Evolutionary conservation across 2,329 filamentous ascomycete genomes (phyloP).

Genomic region (Aspergillus ruber): DNA sequence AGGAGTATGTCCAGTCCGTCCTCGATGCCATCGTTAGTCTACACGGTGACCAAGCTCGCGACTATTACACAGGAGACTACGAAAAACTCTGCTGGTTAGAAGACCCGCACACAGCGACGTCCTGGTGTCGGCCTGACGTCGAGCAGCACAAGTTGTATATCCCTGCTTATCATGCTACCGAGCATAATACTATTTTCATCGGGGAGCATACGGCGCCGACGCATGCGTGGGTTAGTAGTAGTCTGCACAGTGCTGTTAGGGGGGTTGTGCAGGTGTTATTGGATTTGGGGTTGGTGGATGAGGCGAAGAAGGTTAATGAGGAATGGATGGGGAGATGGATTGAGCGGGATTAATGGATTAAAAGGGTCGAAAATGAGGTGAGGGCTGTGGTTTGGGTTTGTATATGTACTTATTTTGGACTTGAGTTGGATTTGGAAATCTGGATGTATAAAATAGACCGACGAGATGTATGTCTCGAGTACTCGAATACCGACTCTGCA

Average conservation of each 20-base stretch:
- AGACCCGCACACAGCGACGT: slow-evolving; percentile 22
- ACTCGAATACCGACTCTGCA: too few species aligned
- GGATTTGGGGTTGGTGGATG: slow-evolving; percentile 60
- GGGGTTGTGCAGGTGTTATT: slow-evolving; percentile 26
- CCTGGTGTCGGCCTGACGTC: slow-evolving; percentile 25
- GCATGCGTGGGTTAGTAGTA: slow-evolving; percentile 28
- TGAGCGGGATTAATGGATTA: neutral
- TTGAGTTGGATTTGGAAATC: too few species aligned
- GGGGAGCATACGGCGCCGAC: slow-evolving; percentile 31
- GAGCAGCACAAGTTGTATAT: slow-evolving; percentile 30
- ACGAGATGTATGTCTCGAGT: too few species aligned
- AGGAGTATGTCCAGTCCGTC: slow-evolving; percentile 22
- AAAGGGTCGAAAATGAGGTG: too few species aligned
- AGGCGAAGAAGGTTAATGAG: slow-evolving; percentile 57
- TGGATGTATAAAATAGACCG: too few species aligned
- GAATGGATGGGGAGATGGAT: slow-evolving; percentile 67
- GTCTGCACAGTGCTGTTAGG: slow-evolving; percentile 23
- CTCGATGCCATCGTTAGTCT: slow-evolving; percentile 22
- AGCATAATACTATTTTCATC: slow-evolving; percentile 31
- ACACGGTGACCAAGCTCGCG: slow-evolving; percentile 20
- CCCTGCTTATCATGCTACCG: slow-evolving; percentile 26
- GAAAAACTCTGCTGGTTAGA: slow-evolving; percentile 29
- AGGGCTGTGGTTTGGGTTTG: neutral
- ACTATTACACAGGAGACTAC: slow-evolving; percentile 27
- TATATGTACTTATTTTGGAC: too few species aligned